Evolutionary conservation across 768 basidiomycete genomes (phyloP), one percentile per base, ranked within the genome.

Genomic region (Trametopsis cervina): DNA sequence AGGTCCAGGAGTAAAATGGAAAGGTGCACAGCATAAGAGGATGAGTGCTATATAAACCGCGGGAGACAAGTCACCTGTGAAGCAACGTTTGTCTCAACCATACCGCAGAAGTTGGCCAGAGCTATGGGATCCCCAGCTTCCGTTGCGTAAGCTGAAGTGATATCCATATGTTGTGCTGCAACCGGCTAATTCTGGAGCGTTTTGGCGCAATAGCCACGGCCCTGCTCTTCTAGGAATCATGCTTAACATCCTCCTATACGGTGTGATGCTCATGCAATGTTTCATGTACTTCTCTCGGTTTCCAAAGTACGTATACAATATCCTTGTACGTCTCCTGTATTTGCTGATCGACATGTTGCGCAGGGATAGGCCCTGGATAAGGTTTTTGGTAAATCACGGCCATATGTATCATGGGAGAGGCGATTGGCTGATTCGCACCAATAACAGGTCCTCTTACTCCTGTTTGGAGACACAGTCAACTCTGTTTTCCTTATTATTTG

Each of bases 391-490:
- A 37, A 27, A 41, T 42, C n/a, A n/a, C 15, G 12, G 11, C 9
- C 26, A 40, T 22, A 6, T 27, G 17, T 18, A n/a, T 33, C 29
- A 40, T 42, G n/a, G n/a, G n/a, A n/a, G n/a, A n/a, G n/a, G n/a
- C n/a, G n/a, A n/a, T n/a, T n/a, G n/a, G n/a, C n/a, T n/a, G n/a
- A n/a, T n/a, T n/a, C n/a, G n/a, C n/a, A n/a, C n/a, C n/a, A n/a
- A n/a, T n/a, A n/a, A 4, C 33, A 57, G 56, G 54, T 58, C 21
- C 18, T 43, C 18, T 25, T 44, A 17, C 47, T 58, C 2, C 39
- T 55, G 7, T 10, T 51, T 17, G 48, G 46, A 24, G 57, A 58
- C 26, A 53, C 52, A 11, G 17, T 56, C 6, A 58, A 58, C 27
- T 46, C 46, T 29, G 45, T 46, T 10, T 55, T 58, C 37, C 51